These are phyloP conservation scores for Cyamopsis tetragonoloba DNA, from an alignment of 306 rosid genomes.

Conservation along the genomic window DNA sequence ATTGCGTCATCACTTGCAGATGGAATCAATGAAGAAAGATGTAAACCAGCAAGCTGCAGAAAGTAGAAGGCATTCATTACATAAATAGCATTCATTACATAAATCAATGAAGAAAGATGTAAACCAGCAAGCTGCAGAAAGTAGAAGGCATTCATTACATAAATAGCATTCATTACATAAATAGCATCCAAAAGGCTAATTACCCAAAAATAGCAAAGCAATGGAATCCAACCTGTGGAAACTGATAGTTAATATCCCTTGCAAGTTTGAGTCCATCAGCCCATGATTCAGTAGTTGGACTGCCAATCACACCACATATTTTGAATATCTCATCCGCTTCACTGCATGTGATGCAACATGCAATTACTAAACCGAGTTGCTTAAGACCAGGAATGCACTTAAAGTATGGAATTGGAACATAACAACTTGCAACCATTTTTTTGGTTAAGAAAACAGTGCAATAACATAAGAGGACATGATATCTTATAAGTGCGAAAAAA, in stretches of 20 bases:
- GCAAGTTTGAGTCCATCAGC: conserved; percentile 84
- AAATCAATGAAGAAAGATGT: conserved; percentile 62
- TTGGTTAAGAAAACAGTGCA: background rate
- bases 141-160: conserved; percentile 6
- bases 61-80: conserved; percentile 1
- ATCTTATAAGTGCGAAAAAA: background rate
- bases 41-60: conserved; percentile 65
- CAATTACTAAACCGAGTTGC: background rate
- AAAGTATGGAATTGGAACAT: background rate
- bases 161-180: background rate
- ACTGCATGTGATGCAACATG: conserved; percentile 40
- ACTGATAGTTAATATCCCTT: conserved; percentile 80
- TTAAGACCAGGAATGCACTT: background rate
- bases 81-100: too few relatives aligned
- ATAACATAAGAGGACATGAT: background rate
- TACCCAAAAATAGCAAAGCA: conserved; percentile 3
- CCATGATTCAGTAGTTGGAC: conserved; percentile 80
- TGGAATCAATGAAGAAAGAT: conserved; percentile 69
- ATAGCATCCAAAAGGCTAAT: background rate
- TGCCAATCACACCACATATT: conserved; percentile 90
- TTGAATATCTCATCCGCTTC: conserved; percentile 90
- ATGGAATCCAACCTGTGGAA: conserved; percentile 65
- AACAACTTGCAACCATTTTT: background rate
- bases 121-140: conserved; percentile 64
- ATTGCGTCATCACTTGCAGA: conserved; percentile 73